Percentiles rank a stretch among this genome's conserved stretches.
phyloP scores from a whole-genome alignment of 208 protist species.

The Trypanosoma mega region DNA sequence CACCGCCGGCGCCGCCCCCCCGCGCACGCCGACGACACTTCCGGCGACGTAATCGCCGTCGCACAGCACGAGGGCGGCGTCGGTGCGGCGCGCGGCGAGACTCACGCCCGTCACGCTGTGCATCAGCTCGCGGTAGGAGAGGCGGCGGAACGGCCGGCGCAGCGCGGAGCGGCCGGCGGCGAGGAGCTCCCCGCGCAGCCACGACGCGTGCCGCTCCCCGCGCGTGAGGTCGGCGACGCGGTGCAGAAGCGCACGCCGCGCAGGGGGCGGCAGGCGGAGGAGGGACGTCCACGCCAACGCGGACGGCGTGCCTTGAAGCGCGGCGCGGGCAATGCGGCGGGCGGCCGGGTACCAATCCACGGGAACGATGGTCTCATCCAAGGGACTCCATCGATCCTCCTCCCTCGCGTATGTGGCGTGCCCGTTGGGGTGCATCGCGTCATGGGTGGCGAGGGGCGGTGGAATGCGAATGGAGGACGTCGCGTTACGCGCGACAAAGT shows the following conservation, averaged over 20 bases:
- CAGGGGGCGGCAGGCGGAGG: no score
- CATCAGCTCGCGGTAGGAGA: slow-evolving; percentile 74
- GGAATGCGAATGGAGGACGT: slow-evolving; percentile 41
- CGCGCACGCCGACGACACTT: slow-evolving; percentile 50
- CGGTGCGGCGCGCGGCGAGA: slow-evolving; percentile 41
- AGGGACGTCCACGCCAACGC: slow-evolving; percentile 16
- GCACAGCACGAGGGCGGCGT: slow-evolving; percentile 37
- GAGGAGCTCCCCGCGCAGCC: slow-evolving; percentile 58
- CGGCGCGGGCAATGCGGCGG: slow-evolving; percentile 16
- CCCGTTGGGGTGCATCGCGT: background rate
- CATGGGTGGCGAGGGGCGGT: slow-evolving; percentile 10
- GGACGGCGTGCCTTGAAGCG: background rate
- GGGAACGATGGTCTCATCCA: slow-evolving; percentile 79
- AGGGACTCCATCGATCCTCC: slow-evolving; percentile 39
- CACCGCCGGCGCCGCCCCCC: slow-evolving; percentile 41
- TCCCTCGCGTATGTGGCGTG: background rate
- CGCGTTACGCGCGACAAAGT: slow-evolving; percentile 52
- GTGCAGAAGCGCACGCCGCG: no score
- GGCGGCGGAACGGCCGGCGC: slow-evolving; percentile 67
- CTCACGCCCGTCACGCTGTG: slow-evolving; percentile 58
- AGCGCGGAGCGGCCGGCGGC: slow-evolving; percentile 49
- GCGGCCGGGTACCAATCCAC: slow-evolving; percentile 43
- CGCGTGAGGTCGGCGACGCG: slow-evolving; percentile 3
- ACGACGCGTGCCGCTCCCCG: slow-evolving; percentile 66
- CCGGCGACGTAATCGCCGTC: slow-evolving; percentile 73